Percentiles rank a stretch among this genome's conserved stretches.
Evolutionary conservation across 163 green algal genomes (phyloP).

Genomic region (Scenedesmus sp.): DNA sequence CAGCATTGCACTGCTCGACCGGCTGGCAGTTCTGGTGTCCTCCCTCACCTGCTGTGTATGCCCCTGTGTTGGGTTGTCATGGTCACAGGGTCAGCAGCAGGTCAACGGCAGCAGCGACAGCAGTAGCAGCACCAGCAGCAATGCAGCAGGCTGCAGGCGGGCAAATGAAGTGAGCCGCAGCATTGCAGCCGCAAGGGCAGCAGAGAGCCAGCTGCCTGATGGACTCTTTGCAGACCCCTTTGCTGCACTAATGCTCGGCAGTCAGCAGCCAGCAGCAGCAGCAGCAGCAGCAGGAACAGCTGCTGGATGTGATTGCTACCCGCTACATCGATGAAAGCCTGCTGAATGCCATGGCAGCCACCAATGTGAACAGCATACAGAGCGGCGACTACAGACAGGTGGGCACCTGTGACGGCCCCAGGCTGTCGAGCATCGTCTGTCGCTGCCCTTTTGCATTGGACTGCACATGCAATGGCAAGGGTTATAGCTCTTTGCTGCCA

Average conservation of each 20-base stretch:
- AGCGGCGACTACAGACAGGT: constrained; percentile 78
- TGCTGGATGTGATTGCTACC: constrained; percentile 66
- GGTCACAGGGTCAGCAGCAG: neutral
- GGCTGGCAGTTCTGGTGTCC: neutral
- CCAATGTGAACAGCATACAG: constrained; percentile 75
- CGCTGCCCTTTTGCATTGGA: no score
- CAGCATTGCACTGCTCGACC: no score
- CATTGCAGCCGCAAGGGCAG: constrained; percentile 53
- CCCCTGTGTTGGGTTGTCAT: neutral
- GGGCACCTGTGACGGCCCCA: neutral
- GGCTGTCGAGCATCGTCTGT: no score
- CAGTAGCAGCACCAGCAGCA: neutral
- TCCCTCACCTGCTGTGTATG: neutral
- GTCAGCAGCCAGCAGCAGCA: constrained; percentile 24
- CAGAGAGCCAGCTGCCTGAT: constrained; percentile 13
- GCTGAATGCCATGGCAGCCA: constrained; percentile 61
- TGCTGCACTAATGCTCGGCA: constrained; percentile 52
- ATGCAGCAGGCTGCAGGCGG: neutral
- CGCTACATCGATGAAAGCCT: constrained; percentile 79
- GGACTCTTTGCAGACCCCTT: constrained; percentile 64
- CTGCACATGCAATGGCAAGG: no score
- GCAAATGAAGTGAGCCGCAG: constrained; percentile 51
- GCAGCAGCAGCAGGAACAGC: neutral
- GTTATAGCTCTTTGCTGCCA: no score
- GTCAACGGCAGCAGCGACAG: neutral